Conservation (phyloP, 768 basidiomycete species). For the Psilocybe azurescens region DNA sequence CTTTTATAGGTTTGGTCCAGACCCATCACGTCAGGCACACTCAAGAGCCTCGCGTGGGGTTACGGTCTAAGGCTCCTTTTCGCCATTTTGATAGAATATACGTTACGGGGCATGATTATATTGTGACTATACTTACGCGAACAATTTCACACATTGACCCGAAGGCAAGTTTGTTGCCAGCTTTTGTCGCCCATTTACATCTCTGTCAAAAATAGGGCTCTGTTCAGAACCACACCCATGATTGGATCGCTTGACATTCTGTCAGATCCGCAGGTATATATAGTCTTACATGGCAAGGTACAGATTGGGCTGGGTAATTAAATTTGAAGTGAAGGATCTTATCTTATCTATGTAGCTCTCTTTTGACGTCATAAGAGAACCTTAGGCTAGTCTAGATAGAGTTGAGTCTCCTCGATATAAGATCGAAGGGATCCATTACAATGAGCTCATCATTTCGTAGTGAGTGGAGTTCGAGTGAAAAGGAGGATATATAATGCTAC, state of each 20-base stretch:
- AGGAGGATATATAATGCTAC: background rate
- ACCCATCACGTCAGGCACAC: background rate
- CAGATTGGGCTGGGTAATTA: background rate
- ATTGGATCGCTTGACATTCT: background rate
- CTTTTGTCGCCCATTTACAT: background rate
- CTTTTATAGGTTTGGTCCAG: background rate
- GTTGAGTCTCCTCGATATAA: background rate
- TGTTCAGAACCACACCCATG: constrained; percentile 9
- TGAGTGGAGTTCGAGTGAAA: background rate
- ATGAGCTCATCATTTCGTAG: constrained; percentile 15
- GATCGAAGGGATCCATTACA: background rate
- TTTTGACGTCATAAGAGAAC: constrained; percentile 11
- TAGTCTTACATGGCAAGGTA: background rate
- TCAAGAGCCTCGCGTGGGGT: background rate
- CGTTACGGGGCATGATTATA: background rate
- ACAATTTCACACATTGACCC: background rate
- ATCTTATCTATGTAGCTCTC: constrained; percentile 12
- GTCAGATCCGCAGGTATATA: background rate
- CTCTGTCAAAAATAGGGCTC: constrained; percentile 12
- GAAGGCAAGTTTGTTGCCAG: background rate
- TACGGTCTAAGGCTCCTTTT: background rate
- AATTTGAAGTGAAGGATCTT: constrained; percentile 6
- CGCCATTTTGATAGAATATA: constrained; percentile 1
- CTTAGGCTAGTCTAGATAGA: background rate
- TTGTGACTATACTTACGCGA: background rate